A percentile compares a stretch with the other conserved stretches of the same genome.
Conservation (phyloP, 192 early-diverging fungal species). For the Backusella parvicylindrica region DNA sequence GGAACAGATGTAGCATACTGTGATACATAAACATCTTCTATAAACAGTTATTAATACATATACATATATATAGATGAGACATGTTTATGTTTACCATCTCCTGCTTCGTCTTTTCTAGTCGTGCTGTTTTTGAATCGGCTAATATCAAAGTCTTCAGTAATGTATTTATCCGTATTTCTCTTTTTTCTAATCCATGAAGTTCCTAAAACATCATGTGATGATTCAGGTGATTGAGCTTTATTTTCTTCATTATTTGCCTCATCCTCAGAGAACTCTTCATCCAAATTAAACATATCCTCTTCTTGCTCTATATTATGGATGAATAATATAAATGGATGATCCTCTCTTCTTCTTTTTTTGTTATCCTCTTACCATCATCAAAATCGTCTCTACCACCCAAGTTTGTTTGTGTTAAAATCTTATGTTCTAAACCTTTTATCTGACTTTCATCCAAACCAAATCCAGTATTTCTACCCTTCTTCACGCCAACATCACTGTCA, state of each 20-base stretch:
- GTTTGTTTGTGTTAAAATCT: background rate
- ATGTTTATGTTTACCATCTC: background rate
- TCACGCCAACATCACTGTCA: background rate
- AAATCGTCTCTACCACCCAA: background rate
- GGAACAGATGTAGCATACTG: constrained; percentile 21
- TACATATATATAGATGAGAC: too few relatives aligned
- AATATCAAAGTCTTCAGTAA: background rate
- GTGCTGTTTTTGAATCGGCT: background rate
- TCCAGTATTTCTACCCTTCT: background rate
- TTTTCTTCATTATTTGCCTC: background rate
- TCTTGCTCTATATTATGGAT: background rate
- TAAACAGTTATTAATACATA: background rate
- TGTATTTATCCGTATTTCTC: constrained; percentile 1
- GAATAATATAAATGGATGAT: background rate
- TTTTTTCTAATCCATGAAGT: constrained; percentile 7
- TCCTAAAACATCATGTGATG: background rate
- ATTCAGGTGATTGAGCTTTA: background rate
- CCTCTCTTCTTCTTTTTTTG: background rate
- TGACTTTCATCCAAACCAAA: background rate
- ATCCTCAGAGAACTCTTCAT: constrained; percentile 16
- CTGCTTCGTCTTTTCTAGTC: background rate
- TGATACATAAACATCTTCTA: background rate
- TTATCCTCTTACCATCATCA: background rate
- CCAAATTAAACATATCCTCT: constrained; percentile 16
- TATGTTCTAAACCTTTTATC: background rate